Evolutionary conservation across 768 basidiomycete species (phyloP).

Genomic region (Pholiota microspora): DNA sequence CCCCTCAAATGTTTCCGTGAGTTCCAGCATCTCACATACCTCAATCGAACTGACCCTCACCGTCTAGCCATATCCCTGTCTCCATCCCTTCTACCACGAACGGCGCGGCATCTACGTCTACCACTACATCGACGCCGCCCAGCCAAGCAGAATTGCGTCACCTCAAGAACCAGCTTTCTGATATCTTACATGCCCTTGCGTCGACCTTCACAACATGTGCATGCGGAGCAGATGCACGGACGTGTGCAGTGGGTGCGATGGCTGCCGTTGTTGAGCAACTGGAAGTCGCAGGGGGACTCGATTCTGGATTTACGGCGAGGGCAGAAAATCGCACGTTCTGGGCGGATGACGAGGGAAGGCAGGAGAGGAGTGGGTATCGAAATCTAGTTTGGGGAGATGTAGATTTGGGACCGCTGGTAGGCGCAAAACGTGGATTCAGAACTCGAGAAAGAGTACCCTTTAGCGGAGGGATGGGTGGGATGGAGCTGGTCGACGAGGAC

Average conservation of each 20-base stretch:
- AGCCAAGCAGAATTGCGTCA: constrained; percentile 49
- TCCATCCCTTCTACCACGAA: no score
- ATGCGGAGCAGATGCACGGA: constrained; percentile 58
- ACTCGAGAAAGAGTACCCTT: constrained; percentile 55
- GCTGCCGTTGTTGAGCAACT: constrained; percentile 51
- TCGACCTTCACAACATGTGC: constrained; percentile 76
- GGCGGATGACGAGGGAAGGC: not conserved
- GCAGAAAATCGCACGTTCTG: no score
- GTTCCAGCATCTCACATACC: constrained; percentile 26
- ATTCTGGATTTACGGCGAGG: not conserved
- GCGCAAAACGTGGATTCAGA: constrained; percentile 56
- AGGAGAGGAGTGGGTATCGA: not conserved
- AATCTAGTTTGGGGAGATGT: constrained; percentile 10
- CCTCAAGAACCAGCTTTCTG: constrained; percentile 63
- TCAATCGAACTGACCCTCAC: no score
- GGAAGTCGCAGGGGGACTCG: not conserved
- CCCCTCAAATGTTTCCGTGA: constrained; percentile 57
- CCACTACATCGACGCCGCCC: constrained; percentile 7
- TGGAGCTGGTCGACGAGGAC: constrained; percentile 22
- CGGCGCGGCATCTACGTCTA: no score
- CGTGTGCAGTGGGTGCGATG: constrained; percentile 67
- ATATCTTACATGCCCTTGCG: constrained; percentile 66
- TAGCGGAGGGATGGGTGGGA: constrained; percentile 55
- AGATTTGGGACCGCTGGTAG: constrained; percentile 66
- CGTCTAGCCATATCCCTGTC: no score